Percentiles rank a stretch among this genome's conserved stretches.
Conservation (phyloP, 2,329 filamentous ascomycete species). For the Ophiostoma pallidulum region DNA sequence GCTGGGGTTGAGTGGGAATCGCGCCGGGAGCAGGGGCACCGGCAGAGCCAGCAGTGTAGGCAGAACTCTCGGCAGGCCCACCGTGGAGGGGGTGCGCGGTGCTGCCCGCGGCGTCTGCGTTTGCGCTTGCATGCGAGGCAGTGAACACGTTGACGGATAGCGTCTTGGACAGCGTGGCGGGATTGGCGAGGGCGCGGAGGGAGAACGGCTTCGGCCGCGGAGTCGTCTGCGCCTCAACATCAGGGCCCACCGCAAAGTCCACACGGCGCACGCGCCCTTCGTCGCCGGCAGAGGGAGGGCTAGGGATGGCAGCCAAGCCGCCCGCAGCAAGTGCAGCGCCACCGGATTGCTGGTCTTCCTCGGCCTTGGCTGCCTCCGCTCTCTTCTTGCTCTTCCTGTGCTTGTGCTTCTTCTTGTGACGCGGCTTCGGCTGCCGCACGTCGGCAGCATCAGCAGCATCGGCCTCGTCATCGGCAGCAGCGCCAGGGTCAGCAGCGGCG, state of each 20-base stretch:
- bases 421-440: slow-evolving; percentile 6
- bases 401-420: slow-evolving; percentile 28
- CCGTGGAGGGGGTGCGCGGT: no score
- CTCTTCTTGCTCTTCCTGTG: slow-evolving; percentile 20
- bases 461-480: slow-evolving; percentile 18
- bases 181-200: slow-evolving; percentile 32
- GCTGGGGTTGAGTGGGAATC: slow-evolving; percentile 4
- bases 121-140: not conserved
- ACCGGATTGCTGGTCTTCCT: not conserved
- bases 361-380: not conserved
- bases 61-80: no score
- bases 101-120: no score
- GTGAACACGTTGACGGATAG: slow-evolving; percentile 51
- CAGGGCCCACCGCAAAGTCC: slow-evolving; percentile 32
- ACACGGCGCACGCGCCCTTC: slow-evolving; percentile 27
- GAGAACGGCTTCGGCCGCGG: slow-evolving; percentile 26
- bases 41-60: not conserved
- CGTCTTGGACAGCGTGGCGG: slow-evolving; percentile 41
- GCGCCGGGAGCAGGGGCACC: not conserved
- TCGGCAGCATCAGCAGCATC: slow-evolving; percentile 14
- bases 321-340: not conserved
- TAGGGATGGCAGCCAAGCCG: not conserved
- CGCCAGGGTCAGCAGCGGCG: not conserved
- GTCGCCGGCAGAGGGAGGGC: not conserved
- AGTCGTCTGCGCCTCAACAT: slow-evolving; percentile 25